Base-by-base conservation (phyloP, 2,329 filamentous ascomycete genomes). In the Ophiostoma australiae region DNA sequence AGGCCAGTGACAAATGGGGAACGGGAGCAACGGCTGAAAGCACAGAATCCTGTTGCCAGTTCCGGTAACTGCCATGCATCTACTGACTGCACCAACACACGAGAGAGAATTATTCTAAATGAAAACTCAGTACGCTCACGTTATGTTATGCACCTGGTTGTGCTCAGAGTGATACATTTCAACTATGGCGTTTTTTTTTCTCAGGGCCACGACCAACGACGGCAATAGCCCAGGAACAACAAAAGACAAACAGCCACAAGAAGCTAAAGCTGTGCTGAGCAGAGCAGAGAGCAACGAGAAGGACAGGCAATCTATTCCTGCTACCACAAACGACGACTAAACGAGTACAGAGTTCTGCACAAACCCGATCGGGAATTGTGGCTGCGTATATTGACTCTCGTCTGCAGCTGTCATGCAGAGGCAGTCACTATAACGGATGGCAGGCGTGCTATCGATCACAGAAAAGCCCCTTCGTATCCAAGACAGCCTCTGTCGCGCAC, bases 391-490 rank as follows among this genome's bases (percentile, higher is more conserved):
- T 58, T 58, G 52, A 27, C 23, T 4, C 23, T 58, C n/a, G n/a
- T 13, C n/a, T 58, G 52, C n/a, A 58, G 52, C 52, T 58, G 52
- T 27, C 52, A 58, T 58, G 52, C 52, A 58, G 52, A 55, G 48
- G 11, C 20, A 55, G n/a, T 6, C 48, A 55, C 52, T 17, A 44
- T 17, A 44, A 44, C 4, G 41, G 41, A 17, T 48, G 17, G 20
- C 44, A 48, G 17, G 20, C 44, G 44, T 3, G 4, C 6, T 13
- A 58, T 58, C n/a, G 11, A 58, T 27, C 52, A 58, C 52, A 58
- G 48, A 27, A 27, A 58, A 58, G 52, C n/a, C 52, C 13, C 52
- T 58, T 27, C 20, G 52, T 58, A 58, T 58, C 23, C 52, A 58
- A 27, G 52, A 58, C 52, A 58, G n/a, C 17, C 52, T 58, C 52